Percentiles rank a stretch among this genome's conserved stretches.
Evolutionary conservation across 495 filamentous ascomycete species (phyloP).

Genomic region (Hypoxylon lienhwacheense): DNA sequence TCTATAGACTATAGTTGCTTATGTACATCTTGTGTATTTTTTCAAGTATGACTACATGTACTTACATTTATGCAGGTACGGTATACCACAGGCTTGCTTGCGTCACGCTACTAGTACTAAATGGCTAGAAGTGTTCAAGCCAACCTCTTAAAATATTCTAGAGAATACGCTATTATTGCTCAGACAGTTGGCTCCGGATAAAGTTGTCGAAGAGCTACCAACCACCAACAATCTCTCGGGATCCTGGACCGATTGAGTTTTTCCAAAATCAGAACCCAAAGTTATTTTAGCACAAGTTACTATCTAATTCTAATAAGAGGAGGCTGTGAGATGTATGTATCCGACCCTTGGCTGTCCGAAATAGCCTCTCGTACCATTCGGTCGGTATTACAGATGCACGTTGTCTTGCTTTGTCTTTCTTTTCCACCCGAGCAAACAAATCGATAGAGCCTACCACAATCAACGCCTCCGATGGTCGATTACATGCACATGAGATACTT

Average conservation of each 20-base stretch:
- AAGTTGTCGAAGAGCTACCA: conserved; percentile 9
- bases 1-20: too few relatives aligned
- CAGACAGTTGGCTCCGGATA: conserved; percentile 22
- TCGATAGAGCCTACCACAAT: background rate
- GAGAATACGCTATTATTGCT: background rate
- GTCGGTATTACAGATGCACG: conserved; percentile 10
- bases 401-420: background rate
- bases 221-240: conserved; percentile 1
- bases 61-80: conserved; percentile 30
- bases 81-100: conserved; percentile 4
- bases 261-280: conserved; percentile 8
- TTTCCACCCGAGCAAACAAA: background rate
- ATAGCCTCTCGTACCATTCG: conserved; percentile 5
- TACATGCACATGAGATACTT: too few relatives aligned
- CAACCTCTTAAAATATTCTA: background rate
- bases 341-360: conserved; percentile 5
- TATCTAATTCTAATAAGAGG: conserved; percentile 11
- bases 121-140: conserved; percentile 2
- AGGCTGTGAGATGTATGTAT: conserved; percentile 14
- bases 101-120: conserved; percentile 4
- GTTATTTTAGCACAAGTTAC: background rate
- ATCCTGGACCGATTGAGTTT: conserved; percentile 4
- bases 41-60: too few relatives aligned
- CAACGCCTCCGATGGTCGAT: too few relatives aligned
- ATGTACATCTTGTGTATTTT: too few relatives aligned